Evolutionary conservation across 441 rosid genomes (phyloP).

Genomic region (Populus hybrid): DNA sequence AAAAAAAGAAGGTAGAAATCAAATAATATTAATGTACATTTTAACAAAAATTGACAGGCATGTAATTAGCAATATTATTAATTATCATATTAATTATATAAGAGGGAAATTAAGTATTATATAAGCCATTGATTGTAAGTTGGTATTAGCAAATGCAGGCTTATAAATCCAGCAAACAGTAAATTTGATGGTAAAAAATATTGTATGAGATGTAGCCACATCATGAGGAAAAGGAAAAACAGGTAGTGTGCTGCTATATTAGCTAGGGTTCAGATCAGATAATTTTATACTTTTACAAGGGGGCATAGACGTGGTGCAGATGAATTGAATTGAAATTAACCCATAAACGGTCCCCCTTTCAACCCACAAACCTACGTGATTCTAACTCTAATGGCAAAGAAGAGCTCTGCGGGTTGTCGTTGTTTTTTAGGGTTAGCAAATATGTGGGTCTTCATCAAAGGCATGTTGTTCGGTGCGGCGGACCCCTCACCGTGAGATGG

Average conservation of each 20-base stretch:
- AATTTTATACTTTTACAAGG: conserved; percentile 19
- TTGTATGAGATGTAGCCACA: conserved; percentile 17
- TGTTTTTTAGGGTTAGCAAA: conserved; percentile 19
- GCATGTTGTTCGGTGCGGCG: conserved; percentile 18
- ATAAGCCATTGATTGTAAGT: not conserved
- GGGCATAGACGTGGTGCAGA: conserved; percentile 29
- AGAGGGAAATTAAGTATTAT: too few species aligned
- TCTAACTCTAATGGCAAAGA: conserved; percentile 45
- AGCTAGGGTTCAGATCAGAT: conserved; percentile 21
- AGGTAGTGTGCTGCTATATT: conserved; percentile 4
- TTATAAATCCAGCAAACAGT: not conserved
- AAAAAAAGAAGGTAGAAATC: too few species aligned
- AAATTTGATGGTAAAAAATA: not conserved
- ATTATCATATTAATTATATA: too few species aligned
- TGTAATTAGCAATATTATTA: too few species aligned
- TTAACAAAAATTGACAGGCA: too few species aligned
- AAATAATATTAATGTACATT: too few species aligned
- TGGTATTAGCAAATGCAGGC: not conserved
- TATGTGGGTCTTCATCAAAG: conserved; percentile 17
- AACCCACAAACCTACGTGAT: conserved; percentile 35
- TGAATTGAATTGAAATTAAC: conserved; percentile 18
- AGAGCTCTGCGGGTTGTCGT: conserved; percentile 26
- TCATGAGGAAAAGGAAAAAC: conserved; percentile 12
- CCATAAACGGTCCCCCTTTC: conserved; percentile 34
- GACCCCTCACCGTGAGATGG: conserved; percentile 23